A percentile compares a stretch with the other conserved stretches of the same genome.
Conservation (phyloP, 129 eudicot genomes). For the Daucus carota region DNA sequence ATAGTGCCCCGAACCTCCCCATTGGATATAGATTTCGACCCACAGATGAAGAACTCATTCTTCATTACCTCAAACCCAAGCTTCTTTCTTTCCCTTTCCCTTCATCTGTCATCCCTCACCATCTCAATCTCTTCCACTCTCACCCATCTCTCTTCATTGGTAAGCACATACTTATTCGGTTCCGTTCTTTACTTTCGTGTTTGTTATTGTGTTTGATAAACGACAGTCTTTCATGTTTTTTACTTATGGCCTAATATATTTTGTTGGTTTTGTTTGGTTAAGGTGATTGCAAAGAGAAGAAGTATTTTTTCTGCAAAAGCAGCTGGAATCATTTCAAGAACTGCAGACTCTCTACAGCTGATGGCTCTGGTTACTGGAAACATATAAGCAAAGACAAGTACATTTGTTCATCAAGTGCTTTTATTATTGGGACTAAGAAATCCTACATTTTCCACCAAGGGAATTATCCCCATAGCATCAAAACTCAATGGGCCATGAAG, state of each 20-base stretch:
- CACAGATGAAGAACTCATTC: conserved; percentile 46
- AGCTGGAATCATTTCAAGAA: conserved; percentile 6
- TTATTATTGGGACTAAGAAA: conserved; percentile 17
- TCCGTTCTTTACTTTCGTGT: not conserved
- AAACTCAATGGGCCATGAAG: conserved; percentile 21
- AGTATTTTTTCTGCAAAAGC: conserved; percentile 23
- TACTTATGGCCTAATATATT: too few species aligned
- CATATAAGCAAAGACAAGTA: conserved; percentile 8
- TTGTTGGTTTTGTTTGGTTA: not conserved
- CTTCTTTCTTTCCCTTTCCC: conserved; percentile 30
- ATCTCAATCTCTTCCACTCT: conserved; percentile 4
- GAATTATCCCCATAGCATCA: not conserved
- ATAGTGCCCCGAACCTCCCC: not conserved
- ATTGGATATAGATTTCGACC: conserved; percentile 40
- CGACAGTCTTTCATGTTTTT: too few species aligned
- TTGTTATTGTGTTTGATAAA: not conserved
- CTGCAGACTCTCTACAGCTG: not conserved
- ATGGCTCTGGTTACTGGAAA: conserved; percentile 28
- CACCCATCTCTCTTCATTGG: conserved; percentile 27
- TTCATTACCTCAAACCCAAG: conserved; percentile 35
- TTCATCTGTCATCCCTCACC: conserved; percentile 34
- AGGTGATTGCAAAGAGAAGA: conserved; percentile 27
- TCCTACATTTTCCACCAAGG: conserved; percentile 12
- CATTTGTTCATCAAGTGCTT: conserved; percentile 2
- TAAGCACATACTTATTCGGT: not conserved